Conservation (phyloP, 1,139 yeast genomes). For the Candida neerlandica region DNA sequence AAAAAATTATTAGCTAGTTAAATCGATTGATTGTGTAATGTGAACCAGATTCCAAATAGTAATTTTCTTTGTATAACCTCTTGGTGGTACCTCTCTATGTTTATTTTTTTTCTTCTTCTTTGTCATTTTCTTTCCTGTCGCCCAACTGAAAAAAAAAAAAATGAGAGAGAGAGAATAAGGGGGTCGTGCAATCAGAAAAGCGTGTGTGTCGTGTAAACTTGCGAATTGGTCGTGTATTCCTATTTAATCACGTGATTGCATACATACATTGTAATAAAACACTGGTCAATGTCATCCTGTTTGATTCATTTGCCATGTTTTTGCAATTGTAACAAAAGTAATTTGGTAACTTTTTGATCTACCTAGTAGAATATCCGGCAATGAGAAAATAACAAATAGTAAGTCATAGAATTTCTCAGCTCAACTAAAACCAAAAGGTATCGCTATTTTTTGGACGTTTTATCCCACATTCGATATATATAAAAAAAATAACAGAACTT, state of each 20-base stretch:
- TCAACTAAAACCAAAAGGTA: too few species aligned
- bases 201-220: too few species aligned
- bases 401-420: too few species aligned
- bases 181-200: conserved; percentile 1
- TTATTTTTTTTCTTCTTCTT: not conserved
- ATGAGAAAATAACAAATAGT: too few species aligned
- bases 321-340: not conserved
- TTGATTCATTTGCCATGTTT: not conserved
- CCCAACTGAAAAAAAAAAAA: conserved; percentile 1
- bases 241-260: too few species aligned
- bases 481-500: not conserved
- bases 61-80: not conserved
- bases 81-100: not conserved
- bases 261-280: too few species aligned
- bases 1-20: conserved; percentile 3
- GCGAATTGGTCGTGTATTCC: not conserved
- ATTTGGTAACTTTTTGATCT: too few species aligned
- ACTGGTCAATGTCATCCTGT: not conserved
- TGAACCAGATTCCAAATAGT: not conserved
- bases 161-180: not conserved
- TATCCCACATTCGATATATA: not conserved
- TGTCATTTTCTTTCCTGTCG: not conserved
- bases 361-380: too few species aligned
- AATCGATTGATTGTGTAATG: conserved; percentile 1
- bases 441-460: too few species aligned